Evolutionary conservation across 2,329 filamentous ascomycete genomes (phyloP).

Genomic region (Colletotrichum kahawae): DNA sequence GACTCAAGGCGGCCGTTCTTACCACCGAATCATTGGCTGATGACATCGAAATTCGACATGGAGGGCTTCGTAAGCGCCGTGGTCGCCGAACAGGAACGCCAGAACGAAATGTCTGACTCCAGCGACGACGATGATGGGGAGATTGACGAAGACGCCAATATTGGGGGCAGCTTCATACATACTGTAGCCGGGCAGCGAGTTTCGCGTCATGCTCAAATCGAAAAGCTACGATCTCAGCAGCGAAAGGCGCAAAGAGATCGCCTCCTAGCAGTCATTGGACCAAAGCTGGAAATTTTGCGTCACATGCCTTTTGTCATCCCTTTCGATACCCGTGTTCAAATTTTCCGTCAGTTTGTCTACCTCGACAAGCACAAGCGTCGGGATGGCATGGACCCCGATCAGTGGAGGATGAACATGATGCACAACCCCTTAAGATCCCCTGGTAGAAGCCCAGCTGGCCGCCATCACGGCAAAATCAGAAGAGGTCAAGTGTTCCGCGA

Average conservation of each 20-base stretch:
- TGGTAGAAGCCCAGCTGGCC: constrained; percentile 48
- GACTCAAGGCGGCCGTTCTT: constrained; percentile 89
- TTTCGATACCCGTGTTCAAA: constrained; percentile 87
- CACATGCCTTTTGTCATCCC: constrained; percentile 98
- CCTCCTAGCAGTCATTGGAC: constrained; percentile 79
- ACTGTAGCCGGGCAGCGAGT: constrained; percentile 60
- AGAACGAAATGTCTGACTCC: constrained; percentile 56
- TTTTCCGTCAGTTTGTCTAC: constrained; percentile 91
- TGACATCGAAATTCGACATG: constrained; percentile 89
- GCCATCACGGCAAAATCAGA: constrained; percentile 80
- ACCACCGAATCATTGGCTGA: constrained; percentile 87
- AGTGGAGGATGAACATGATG: constrained; percentile 25
- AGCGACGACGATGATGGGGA: constrained; percentile 35
- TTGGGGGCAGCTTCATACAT: constrained; percentile 24
- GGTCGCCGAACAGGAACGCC: constrained; percentile 84
- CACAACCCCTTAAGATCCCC: constrained; percentile 23
- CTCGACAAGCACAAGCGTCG: constrained; percentile 79
- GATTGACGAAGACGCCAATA: constrained; percentile 30
- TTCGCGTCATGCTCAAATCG: constrained; percentile 67
- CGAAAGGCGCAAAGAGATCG: constrained; percentile 71
- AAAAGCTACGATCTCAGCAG: constrained; percentile 67
- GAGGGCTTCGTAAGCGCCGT: constrained; percentile 85
- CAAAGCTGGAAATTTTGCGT: constrained; percentile 86
- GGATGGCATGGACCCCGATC: constrained; percentile 60
- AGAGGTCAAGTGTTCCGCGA: constrained; percentile 84